Conservation (phyloP, 208 protist species). For the Angomonas desouzai region DNA sequence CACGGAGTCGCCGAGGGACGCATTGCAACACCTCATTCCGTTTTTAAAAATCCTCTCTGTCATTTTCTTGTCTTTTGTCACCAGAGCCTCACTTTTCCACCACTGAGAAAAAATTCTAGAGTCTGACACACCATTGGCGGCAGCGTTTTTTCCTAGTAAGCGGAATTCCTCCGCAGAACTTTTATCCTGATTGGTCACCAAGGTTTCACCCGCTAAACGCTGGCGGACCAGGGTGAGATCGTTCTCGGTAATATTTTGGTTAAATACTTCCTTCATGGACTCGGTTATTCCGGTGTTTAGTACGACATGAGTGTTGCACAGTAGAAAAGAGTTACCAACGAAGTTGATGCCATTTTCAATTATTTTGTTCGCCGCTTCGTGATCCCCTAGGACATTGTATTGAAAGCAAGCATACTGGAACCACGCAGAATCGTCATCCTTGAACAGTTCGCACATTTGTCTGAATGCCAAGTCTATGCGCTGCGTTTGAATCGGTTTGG, state of each 20-base stretch:
- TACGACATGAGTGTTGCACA: conserved; percentile 31
- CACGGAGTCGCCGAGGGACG: conserved; percentile 41
- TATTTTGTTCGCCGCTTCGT: conserved; percentile 33
- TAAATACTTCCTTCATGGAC: not conserved
- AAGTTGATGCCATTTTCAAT: conserved; percentile 27
- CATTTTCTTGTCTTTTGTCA: conserved; percentile 57
- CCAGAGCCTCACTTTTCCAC: conserved; percentile 40
- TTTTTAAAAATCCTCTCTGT: conserved; percentile 70
- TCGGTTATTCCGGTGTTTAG: not conserved
- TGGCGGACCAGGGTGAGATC: conserved; percentile 20
- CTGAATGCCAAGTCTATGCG: conserved; percentile 79
- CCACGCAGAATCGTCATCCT: conserved; percentile 60
- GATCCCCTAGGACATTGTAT: conserved; percentile 42
- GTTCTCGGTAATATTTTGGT: not conserved
- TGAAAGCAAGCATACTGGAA: conserved; percentile 77
- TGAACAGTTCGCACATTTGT: conserved; percentile 73
- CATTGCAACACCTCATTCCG: conserved; percentile 59
- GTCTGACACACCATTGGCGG: conserved; percentile 43
- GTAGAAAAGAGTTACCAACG: conserved; percentile 38
- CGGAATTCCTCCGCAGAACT: conserved; percentile 39
- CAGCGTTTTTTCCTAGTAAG: conserved; percentile 55
- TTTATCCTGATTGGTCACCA: conserved; percentile 17
- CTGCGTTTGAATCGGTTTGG: conserved; percentile 46
- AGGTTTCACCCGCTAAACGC: conserved; percentile 19
- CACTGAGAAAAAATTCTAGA: conserved; percentile 85